These are phyloP conservation scores for Amborella trichopoda DNA, from an alignment of 164 flowering plant genomes.

Conservation along the genomic window DNA sequence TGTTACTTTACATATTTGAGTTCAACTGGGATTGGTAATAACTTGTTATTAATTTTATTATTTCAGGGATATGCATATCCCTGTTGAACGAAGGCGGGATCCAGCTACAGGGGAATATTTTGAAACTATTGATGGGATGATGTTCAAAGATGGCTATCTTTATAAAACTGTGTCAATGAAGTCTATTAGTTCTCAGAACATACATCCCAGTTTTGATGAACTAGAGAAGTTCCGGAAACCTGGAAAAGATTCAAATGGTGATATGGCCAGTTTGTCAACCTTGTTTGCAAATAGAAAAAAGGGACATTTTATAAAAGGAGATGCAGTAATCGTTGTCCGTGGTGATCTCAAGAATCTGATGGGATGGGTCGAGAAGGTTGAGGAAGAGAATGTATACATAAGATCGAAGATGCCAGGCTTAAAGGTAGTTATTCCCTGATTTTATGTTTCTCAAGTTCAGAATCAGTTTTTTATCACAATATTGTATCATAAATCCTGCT, in stretches of 20 bases:
- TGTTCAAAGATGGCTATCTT: constrained; percentile 78
- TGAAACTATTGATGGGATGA: constrained; percentile 62
- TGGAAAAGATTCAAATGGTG: constrained; percentile 67
- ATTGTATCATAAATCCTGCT: background rate
- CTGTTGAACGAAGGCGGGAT: constrained; percentile 73
- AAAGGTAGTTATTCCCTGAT: constrained; percentile 8
- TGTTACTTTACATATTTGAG: too few relatives aligned
- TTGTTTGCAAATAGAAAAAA: constrained; percentile 85
- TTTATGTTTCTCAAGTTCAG: background rate
- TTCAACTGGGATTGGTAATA: too few relatives aligned
- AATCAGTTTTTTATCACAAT: background rate
- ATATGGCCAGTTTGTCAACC: constrained; percentile 53
- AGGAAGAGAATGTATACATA: constrained; percentile 78
- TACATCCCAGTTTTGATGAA: constrained; percentile 87
- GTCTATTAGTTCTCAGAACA: constrained; percentile 63
- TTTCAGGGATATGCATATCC: constrained; percentile 69
- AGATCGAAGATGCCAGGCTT: constrained; percentile 73
- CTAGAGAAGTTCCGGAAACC: constrained; percentile 83
- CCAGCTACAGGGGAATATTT: constrained; percentile 56
- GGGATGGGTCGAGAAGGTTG: constrained; percentile 96
- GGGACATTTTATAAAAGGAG: constrained; percentile 95
- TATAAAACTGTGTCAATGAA: constrained; percentile 72
- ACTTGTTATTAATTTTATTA: too few relatives aligned
- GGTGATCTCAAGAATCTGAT: constrained; percentile 87
- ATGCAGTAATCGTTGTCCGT: constrained; percentile 74